Base-by-base conservation (phyloP, 345 rosid genomes). In the Aegle marmelos region DNA sequence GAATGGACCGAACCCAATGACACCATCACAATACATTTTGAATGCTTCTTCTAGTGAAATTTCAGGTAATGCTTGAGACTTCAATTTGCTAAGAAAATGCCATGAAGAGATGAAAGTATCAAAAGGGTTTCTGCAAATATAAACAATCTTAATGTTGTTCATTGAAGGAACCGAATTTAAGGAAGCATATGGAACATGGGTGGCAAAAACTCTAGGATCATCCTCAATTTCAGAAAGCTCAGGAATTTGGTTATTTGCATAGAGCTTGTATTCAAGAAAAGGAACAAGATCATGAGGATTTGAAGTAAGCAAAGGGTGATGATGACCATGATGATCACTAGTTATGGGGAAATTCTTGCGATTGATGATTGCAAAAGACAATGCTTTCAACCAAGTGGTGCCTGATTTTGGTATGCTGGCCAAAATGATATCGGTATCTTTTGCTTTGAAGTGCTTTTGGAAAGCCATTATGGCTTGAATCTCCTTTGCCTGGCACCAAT, bases 401-500 rank as follows among this genome's bases (percentile, higher is more conserved):
- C 92, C 92, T 31, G 89, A 89, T 81, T 89, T 89, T 2, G 92
- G 90, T 17, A 83, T 84, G 76, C 89, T 84, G 9, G 88, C 89
- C 2, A 89, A 30, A 16, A 87, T 64, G 10, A 86, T 79, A 45
- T 89, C 92, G 16, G 68, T 68, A 34, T 66, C 79, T 9, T 25
- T 50, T 0, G 86, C 64, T 17, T 74, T 41, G 70, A 87, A 89
- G 71, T 89, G 87, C 72, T 75, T 81, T 25, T 89, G 90, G 45
- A 85, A 89, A 25, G 88, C 81, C 22, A 82, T 50, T 5, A 87
- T 83, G 50, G 96, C 84, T 80, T 89, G 88, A 64, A 94, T 90
- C 79, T 89, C 86, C 17, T 79, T 80, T 27, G 90, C 61, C 50
- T 87, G 94, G 85, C 91, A 91, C 98, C 97, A 94, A 76, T 87